phyloP scores from a whole-genome alignment of 179 eudicot genomes.

The Corrigiola litoralis region DNA sequence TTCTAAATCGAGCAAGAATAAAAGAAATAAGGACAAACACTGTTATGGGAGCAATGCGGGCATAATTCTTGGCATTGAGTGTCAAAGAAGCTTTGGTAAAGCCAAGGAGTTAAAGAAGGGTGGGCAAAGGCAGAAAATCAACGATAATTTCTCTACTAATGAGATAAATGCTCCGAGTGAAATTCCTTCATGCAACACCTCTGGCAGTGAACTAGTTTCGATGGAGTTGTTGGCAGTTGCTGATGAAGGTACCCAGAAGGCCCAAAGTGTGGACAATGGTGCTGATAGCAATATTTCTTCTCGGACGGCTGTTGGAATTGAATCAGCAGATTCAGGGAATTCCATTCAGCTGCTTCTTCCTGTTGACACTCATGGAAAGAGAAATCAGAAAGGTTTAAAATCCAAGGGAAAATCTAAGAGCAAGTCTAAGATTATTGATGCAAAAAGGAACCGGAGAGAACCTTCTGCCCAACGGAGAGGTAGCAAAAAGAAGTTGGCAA shows the following conservation, averaged over 20 bases:
- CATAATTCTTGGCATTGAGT: constrained; percentile 23
- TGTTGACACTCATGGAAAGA: constrained; percentile 27
- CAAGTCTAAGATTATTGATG: constrained; percentile 32
- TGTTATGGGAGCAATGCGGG: constrained; percentile 15
- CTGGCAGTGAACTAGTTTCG: constrained; percentile 33
- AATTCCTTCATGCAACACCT: constrained; percentile 29
- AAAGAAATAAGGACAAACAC: constrained; percentile 41
- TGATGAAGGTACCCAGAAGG: constrained; percentile 23
- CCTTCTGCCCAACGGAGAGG: constrained; percentile 34
- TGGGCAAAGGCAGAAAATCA: constrained; percentile 28
- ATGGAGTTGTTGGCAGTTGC: constrained; percentile 27
- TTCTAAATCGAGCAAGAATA: constrained; percentile 30
- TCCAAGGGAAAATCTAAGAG: constrained; percentile 27
- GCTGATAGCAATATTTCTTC: constrained; percentile 24
- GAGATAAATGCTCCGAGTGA: constrained; percentile 27
- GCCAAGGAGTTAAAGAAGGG: constrained; percentile 23
- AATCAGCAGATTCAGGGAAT: constrained; percentile 26
- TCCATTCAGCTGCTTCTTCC: constrained; percentile 25
- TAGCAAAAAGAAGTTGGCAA: constrained; percentile 26
- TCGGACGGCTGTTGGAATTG: constrained; percentile 22
- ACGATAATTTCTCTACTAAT: constrained; percentile 25
- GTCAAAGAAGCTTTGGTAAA: constrained; percentile 29
- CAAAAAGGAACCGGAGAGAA: constrained; percentile 20
- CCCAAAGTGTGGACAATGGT: constrained; percentile 23
- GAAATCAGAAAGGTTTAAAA: constrained; percentile 38